phyloP scores from a whole-genome alignment of 495 filamentous ascomycete species.

The Xylaria intraflava region DNA sequence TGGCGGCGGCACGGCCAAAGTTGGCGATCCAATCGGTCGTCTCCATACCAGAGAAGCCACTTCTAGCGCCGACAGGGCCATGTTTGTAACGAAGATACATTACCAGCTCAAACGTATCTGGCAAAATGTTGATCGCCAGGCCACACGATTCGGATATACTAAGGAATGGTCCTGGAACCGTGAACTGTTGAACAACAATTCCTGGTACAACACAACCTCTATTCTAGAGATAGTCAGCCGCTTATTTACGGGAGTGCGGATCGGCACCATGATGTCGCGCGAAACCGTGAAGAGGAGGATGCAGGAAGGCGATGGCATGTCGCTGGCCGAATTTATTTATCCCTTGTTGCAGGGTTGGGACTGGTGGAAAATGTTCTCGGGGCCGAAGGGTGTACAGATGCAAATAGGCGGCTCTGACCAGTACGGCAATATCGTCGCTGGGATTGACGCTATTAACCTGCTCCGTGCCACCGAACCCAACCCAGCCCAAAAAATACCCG shows the following conservation, averaged over 20 bases:
- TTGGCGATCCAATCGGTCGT: conserved; percentile 84
- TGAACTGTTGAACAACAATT: conserved; percentile 67
- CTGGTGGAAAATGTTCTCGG: conserved; percentile 74
- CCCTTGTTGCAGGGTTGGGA: conserved; percentile 95
- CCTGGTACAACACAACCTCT: conserved; percentile 65
- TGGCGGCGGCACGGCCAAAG: conserved; percentile 75
- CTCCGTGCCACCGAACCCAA: conserved; percentile 52
- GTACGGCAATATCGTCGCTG: conserved; percentile 91
- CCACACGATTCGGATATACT: conserved; percentile 52
- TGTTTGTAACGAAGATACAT: conserved; percentile 70
- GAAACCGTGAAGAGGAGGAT: conserved; percentile 86
- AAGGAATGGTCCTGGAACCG: conserved; percentile 55
- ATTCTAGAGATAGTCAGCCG: conserved; percentile 66
- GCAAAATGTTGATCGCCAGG: conserved; percentile 58
- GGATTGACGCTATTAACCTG: conserved; percentile 74
- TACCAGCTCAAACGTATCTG: conserved; percentile 76
- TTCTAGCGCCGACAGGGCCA: conserved; percentile 48
- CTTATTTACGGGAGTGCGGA: conserved; percentile 62
- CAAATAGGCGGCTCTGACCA: conserved; percentile 95
- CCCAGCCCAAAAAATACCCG: conserved; percentile 17
- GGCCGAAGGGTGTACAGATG: conserved; percentile 55
- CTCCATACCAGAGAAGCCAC: conserved; percentile 57
- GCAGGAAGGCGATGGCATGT: conserved; percentile 78
- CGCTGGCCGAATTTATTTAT: conserved; percentile 88
- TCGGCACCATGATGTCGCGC: conserved; percentile 80